Base-by-base conservation (phyloP, 2,329 filamentous ascomycete genomes). In the Ampelomyces quisqualis region DNA sequence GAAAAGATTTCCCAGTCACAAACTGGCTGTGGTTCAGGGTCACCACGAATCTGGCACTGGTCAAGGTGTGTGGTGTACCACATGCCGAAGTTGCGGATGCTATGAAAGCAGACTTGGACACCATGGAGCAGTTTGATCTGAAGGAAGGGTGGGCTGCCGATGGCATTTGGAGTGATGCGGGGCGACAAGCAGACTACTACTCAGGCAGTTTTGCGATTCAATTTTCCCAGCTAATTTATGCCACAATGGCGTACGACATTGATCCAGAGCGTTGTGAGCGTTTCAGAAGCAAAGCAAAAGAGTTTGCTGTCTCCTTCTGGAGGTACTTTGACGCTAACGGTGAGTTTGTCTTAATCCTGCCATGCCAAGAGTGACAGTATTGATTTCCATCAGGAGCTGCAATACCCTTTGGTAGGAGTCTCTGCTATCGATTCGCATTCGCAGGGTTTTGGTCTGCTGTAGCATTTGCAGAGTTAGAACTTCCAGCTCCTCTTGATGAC, bases 1-100 rank as follows among this genome's bases (percentile, higher is more conserved):
- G 64, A 0, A 73, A 71, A 47, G 53, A 62, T 2, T 75, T 78
- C 61, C 75, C 75, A 0, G 50, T 58, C 2, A 77, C 70, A 0
- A 78, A 78, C 38, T 78, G 76, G 76, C 67, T 72, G 1, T 78
- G 75, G 75, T 78, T 78, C 38, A 70, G 75, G 1, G 67, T 78
- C 1, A 73, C 77, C 56, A 70, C 67, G 1, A 77, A 77, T 37
- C 55, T 78, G 1, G 74, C 74, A 0, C 55, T 77, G 0, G 55
- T 69, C 1, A 72, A 70, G 24, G 64, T 69, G 0, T 73, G 71
- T 8, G 69, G 71, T 1, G 58, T 72, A 0, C 57, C 70, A 0
- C 40, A 57, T 2, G 57, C 62, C 0, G 51, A 69, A 6, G 50
- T 76, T 0, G 53, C 62, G n/a, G 40, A 50, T 0, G 59, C 62